Evolutionary conservation across 2,329 filamentous ascomycete genomes (phyloP), one percentile per base, ranked within the genome.

Genomic region (Fusarium concolor): DNA sequence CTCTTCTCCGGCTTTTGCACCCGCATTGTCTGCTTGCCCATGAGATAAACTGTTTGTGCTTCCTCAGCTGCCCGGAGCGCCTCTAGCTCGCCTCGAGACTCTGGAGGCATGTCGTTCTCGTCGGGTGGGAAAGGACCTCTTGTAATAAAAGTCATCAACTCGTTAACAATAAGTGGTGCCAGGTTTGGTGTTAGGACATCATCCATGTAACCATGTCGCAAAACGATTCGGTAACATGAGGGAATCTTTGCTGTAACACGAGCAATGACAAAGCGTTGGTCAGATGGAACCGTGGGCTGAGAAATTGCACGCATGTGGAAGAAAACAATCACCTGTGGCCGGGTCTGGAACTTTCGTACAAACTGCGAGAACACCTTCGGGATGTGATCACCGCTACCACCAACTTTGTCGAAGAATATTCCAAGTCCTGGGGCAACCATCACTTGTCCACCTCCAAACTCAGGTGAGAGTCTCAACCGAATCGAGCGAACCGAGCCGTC

Each of bases 341-440:
- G 81, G 0, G 89, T 87, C 45, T 86, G 86, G 64, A 94, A 89
- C 74, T 93, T 93, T 50, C 84, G 86, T 11, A 92, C 82, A 74
- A 93, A 94, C 52, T 94, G 89, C 5, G 88, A 86, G 76, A 92
- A 93, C 11, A 74, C 72, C 33, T 74, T 74, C 6, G 72, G 72
- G 14, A 74, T 74, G 20, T 73, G 70, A 39, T 74, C 74, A 90
- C 89, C 10, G 85, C 85, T 3, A 90, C 90, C 84, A 42, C 91
- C 91, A 2, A 87, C 84, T 78, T 94, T 94, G 79, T 94, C 92
- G 75, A 94, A 93, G 80, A 92, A 94, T 55, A 94, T 88, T 2
- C 90, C 91, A 9, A 87, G 84, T 28, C 83, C 92, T 56, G 81
- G 82, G 52, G 87, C 85, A 0, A 79, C 80, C 28, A 81, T 83